A percentile compares a stretch with the other conserved stretches of the same genome.
These are phyloP conservation scores for Umbelopsis vinacea DNA, from an alignment of 192 early-diverging fungal species.

Conservation along the genomic window DNA sequence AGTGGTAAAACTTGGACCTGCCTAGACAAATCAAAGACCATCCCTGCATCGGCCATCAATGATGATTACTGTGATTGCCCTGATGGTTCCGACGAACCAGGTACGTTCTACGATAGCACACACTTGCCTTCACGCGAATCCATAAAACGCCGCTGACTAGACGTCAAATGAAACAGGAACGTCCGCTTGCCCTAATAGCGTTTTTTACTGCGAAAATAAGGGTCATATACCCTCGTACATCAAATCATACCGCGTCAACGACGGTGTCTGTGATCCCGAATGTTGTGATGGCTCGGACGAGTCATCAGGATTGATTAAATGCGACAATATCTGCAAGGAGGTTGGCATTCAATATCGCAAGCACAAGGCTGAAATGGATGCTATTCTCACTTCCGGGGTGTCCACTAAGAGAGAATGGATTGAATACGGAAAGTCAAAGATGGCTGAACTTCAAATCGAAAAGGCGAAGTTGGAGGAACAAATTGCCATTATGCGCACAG, in stretches of 20 bases:
- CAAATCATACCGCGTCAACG: conserved; percentile 78
- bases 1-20: conserved; percentile 62
- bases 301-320: conserved; percentile 59
- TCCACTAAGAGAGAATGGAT: conserved; percentile 28
- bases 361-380: conserved; percentile 35
- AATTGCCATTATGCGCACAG: conserved; percentile 33
- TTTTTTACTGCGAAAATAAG: conserved; percentile 83
- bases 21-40: conserved; percentile 70
- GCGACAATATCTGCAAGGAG: conserved; percentile 79
- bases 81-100: conserved; percentile 96
- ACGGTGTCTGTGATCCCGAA: conserved; percentile 92
- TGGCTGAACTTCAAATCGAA: conserved; percentile 21
- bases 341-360: conserved; percentile 53
- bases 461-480: conserved; percentile 31
- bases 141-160: neutral
- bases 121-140: neutral
- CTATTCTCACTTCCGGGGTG: conserved; percentile 17
- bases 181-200: conserved; percentile 81
- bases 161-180: conserved; percentile 62
- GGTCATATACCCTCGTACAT: conserved; percentile 76
- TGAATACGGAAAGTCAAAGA: conserved; percentile 22
- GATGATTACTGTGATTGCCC: conserved; percentile 98
- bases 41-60: conserved; percentile 79
- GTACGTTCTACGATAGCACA: conserved; percentile 36
- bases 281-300: conserved; percentile 99